Evolutionary conservation across 441 rosid species (phyloP).

Genomic region (Syzygium syzygioides): DNA sequence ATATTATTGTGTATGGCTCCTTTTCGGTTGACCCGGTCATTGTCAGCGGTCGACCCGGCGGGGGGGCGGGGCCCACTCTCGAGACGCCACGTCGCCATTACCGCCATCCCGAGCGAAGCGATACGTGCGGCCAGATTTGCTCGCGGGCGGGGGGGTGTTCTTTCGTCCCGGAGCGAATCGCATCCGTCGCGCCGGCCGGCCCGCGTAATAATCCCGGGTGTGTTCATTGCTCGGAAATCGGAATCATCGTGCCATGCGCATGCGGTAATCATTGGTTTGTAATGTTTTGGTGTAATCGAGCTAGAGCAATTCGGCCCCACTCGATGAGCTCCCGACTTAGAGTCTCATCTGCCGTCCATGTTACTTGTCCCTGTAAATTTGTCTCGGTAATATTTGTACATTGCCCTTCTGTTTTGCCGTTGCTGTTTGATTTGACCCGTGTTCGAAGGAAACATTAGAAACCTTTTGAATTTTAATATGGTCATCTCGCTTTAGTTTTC

Average conservation of each 20-base stretch:
- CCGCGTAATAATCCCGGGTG: not conserved
- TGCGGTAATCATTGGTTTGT: not conserved
- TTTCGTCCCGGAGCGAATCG: not conserved
- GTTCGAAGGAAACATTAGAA: accelerated
- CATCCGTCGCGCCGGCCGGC: not conserved
- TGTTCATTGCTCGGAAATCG: not conserved
- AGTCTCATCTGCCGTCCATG: not conserved
- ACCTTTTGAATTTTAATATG: not conserved
- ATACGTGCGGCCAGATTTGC: not conserved
- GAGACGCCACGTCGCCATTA: not conserved
- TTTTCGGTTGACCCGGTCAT: not conserved
- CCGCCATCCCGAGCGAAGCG: not conserved
- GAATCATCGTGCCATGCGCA: not conserved
- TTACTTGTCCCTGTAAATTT: accelerated
- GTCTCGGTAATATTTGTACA: not conserved
- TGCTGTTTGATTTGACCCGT: not conserved
- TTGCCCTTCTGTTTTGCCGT: no score
- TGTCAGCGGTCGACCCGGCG: not conserved
- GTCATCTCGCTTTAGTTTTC: not conserved
- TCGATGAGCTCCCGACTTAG: not conserved
- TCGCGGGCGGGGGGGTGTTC: no score
- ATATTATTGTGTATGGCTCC: not conserved
- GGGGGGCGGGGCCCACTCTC: not conserved
- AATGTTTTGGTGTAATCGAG: no score
- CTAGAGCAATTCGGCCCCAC: not conserved